Evolutionary conservation across 2,329 filamentous ascomycete species (phyloP).

Genomic region (Exophiala sp.): DNA sequence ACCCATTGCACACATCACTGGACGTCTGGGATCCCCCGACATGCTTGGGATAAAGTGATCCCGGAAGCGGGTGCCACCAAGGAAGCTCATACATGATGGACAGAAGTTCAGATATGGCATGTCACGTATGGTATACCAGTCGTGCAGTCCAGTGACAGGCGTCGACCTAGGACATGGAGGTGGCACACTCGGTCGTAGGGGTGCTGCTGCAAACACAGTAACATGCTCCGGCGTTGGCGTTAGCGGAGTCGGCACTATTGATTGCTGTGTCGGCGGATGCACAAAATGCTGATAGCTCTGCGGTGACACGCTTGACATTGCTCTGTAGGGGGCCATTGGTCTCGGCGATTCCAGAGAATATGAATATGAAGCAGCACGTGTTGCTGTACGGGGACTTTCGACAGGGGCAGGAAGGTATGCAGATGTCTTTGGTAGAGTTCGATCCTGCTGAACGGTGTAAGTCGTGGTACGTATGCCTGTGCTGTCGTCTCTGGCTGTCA

Average conservation of each 20-base stretch:
- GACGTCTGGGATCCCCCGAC: constrained; percentile 54
- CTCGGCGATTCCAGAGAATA: constrained; percentile 16
- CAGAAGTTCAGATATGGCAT: constrained; percentile 75
- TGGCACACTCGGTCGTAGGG: constrained; percentile 34
- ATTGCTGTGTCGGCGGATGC: constrained; percentile 8
- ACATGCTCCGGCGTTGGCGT: constrained; percentile 7
- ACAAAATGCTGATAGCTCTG: constrained; percentile 6
- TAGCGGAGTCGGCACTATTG: constrained; percentile 7
- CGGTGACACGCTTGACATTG: constrained; percentile 11
- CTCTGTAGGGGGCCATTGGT: constrained; percentile 12
- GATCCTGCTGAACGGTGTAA: constrained; percentile 19
- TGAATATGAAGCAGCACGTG: constrained; percentile 21
- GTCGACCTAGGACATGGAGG: constrained; percentile 67
- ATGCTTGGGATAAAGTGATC: constrained; percentile 63
- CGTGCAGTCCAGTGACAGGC: constrained; percentile 61
- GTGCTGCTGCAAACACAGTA: neutral
- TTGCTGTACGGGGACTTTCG: constrained; percentile 13
- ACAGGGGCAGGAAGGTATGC: constrained; percentile 10
- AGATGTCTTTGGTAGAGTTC: constrained; percentile 1
- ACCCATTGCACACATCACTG: constrained; percentile 74
- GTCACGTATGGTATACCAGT: constrained; percentile 76
- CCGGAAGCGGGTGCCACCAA: constrained; percentile 68
- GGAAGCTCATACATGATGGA: constrained; percentile 69
- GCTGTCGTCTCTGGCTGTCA: constrained; percentile 11
- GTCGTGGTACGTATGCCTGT: constrained; percentile 11